Percentiles rank a stretch among this genome's conserved stretches.
Conservation (phyloP, 805 yeast genomes). For the Cephaloascus albidus region DNA sequence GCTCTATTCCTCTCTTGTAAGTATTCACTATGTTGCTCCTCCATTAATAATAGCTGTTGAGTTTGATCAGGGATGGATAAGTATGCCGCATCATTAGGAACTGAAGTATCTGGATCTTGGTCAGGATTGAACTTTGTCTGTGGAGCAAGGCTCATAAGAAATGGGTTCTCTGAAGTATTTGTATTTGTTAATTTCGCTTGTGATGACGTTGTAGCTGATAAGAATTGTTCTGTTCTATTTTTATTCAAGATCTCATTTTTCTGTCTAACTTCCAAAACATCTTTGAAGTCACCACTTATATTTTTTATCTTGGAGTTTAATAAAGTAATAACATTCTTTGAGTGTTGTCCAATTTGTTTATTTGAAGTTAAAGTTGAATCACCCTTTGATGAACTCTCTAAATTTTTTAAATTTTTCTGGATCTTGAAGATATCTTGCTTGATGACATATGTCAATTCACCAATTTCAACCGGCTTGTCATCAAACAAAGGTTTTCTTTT, state of each 20-base stretch:
- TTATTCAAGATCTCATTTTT: slow-evolving; percentile 72
- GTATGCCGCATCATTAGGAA: slow-evolving; percentile 30
- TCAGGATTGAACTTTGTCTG: slow-evolving; percentile 16
- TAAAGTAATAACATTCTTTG: slow-evolving; percentile 78
- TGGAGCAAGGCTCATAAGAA: slow-evolving; percentile 7
- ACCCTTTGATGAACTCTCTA: slow-evolving; percentile 38
- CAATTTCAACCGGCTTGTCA: slow-evolving; percentile 89
- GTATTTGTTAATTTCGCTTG: slow-evolving; percentile 17
- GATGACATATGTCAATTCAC: slow-evolving; percentile 80
- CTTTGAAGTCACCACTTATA: slow-evolving; percentile 84
- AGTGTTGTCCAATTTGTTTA: slow-evolving; percentile 63
- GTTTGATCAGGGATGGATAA: slow-evolving; percentile 79
- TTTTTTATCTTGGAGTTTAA: slow-evolving; percentile 86
- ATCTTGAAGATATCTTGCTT: slow-evolving; percentile 82
- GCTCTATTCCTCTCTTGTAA: slow-evolving; percentile 80
- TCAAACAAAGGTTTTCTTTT: slow-evolving; percentile 86
- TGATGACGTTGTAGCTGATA: slow-evolving; percentile 37
- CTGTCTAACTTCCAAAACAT: slow-evolving; percentile 83
- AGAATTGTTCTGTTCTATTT: slow-evolving; percentile 75
- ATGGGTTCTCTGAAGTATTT: slow-evolving; percentile 25
- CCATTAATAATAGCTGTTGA: slow-evolving; percentile 71
- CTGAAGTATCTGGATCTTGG: slow-evolving; percentile 19
- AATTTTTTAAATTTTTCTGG: slow-evolving; percentile 56
- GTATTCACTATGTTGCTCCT: slow-evolving; percentile 72
- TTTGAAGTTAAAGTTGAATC: slow-evolving; percentile 29